Conservation (phyloP, 2,329 filamentous ascomycete genomes). For the Diaporthe helianthi region DNA sequence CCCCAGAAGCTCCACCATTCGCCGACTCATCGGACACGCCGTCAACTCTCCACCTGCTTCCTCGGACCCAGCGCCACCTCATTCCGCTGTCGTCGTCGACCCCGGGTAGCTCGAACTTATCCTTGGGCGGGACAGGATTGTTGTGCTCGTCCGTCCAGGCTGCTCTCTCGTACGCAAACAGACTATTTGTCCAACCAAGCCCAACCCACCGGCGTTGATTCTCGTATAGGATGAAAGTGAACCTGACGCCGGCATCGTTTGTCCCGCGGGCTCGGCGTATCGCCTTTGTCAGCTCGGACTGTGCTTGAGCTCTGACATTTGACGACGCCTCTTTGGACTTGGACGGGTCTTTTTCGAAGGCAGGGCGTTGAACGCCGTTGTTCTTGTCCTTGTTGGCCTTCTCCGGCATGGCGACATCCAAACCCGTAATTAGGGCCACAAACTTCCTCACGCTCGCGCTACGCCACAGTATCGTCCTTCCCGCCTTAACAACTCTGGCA, state of each 20-base stretch:
- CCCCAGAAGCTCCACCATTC: conserved; percentile 37
- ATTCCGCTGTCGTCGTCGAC: conserved; percentile 66
- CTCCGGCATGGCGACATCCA: conserved; percentile 64
- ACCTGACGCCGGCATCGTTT: conserved; percentile 83
- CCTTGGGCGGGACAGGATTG: conserved; percentile 77
- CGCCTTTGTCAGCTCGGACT: conserved; percentile 57
- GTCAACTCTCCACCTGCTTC: conserved; percentile 86
- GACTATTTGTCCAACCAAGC: conserved; percentile 89
- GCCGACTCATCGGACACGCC: conserved; percentile 65
- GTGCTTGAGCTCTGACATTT: conserved; percentile 42
- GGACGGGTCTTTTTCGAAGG: conserved; percentile 38
- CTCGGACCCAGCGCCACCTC: conserved; percentile 80
- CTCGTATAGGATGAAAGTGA: conserved; percentile 96
- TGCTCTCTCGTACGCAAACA: conserved; percentile 88
- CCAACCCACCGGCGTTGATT: conserved; percentile 96
- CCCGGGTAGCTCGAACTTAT: conserved; percentile 69
- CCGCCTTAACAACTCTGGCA: conserved; percentile 82
- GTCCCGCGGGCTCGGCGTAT: conserved; percentile 49
- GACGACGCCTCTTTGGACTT: conserved; percentile 51
- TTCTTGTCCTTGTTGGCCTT: conserved; percentile 37
- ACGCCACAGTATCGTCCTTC: conserved; percentile 88
- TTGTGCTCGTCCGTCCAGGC: conserved; percentile 97
- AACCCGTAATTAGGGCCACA: conserved; percentile 77
- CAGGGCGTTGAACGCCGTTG: conserved; percentile 40
- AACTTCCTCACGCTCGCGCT: conserved; percentile 76